Evolutionary conservation across 163 green algal species (phyloP), one percentile per base, ranked within the genome.

Genomic region (Picocystis sp.): DNA sequence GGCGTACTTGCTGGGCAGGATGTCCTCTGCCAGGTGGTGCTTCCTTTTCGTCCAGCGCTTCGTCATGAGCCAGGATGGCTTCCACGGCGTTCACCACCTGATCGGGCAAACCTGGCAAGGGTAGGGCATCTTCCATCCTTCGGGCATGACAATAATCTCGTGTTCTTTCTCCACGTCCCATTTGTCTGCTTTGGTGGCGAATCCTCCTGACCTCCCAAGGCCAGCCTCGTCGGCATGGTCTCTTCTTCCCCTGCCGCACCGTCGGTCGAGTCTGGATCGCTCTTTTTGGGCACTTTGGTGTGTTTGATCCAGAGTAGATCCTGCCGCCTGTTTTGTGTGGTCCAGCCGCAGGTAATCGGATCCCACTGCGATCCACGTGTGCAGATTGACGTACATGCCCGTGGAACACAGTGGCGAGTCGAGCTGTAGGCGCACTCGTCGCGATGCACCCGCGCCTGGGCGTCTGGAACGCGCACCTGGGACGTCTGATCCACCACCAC

Each of bases 231-330:
- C 6, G 44, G 21, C 21, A 12, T 9, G 44, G 5, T 33, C 21
- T 25, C 44, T 50, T 6, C 44, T 11, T 25, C 22, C 44, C 9
- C 9, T 9, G 22, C 9, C 5, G 44, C 44, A 25, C 8, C 6
- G 44, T 6, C 6, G 44, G 5, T 25, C 6, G 22, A 50, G 5
- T 25, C 69, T 79, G 55, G 21, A 45, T 22, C 23, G 3, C 22
- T 15, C 17, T 34, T 19, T 19, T 22, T 14, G 1, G 11, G 22
- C 49, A 84, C 78, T 72, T 67, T 53, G 15, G 52, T 67, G 46
- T 64, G 72, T 42, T 76, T 70, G 50, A 87, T 61, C 43, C 87
- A 75, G 53, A 96, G 70, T 96, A 97, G 35, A 97, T 75, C 0
- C 47, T 56, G 13, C 73, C 65, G 10, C 73, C 70, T 8, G 71